These are phyloP conservation scores for Rhododendron simsii DNA, from an alignment of 148 eudicot genomes.

Conservation along the genomic window DNA sequence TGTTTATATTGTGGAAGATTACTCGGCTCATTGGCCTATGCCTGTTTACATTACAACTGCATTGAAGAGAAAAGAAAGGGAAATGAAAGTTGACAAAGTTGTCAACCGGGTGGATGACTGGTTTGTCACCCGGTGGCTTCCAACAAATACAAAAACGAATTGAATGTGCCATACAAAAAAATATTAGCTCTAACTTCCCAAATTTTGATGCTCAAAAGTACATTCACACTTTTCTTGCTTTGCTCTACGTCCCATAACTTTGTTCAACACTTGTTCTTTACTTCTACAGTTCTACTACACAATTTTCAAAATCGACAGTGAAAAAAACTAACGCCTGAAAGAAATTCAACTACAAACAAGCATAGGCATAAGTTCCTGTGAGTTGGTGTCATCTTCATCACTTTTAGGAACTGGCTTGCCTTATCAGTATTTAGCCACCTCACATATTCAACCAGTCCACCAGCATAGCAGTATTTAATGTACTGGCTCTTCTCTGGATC, in stretches of 20 bases:
- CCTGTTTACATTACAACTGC: neutral
- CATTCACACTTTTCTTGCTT: neutral
- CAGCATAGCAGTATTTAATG: conserved; percentile 80
- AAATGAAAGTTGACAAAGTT: neutral
- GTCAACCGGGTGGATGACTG: no score
- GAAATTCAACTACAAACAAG: neutral
- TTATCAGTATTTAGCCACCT: conserved; percentile 93
- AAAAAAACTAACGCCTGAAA: neutral
- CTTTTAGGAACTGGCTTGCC: conserved; percentile 29
- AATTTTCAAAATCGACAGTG: neutral
- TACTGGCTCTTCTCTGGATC: conserved; percentile 54
- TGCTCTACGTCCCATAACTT: neutral
- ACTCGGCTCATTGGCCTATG: neutral
- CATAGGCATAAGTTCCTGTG: neutral
- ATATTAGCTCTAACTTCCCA: neutral
- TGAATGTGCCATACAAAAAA: neutral
- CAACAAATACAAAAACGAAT: neutral
- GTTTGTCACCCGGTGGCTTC: no score
- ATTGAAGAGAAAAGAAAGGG: neutral
- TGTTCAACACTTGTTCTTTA: neutral
- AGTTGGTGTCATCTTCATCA: neutral
- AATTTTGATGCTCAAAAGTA: neutral
- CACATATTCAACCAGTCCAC: conserved; percentile 89
- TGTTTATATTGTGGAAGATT: neutral
- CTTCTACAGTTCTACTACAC: neutral